Evolutionary conservation across 805 yeast species (phyloP), one percentile per base, ranked within the genome.

Genomic region (Ogataea nonfermentans): DNA sequence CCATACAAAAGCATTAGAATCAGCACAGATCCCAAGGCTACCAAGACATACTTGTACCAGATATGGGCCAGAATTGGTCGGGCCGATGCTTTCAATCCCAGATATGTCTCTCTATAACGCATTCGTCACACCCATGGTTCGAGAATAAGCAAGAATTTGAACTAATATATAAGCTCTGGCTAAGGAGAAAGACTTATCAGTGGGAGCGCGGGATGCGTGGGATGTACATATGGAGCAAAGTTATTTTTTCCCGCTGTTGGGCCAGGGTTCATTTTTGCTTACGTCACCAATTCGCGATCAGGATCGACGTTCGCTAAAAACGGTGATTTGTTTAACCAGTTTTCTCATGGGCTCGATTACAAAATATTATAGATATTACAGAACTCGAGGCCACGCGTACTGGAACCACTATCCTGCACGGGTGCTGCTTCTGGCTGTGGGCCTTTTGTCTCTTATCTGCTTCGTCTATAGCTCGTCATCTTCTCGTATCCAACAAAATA

Each of bases 1-100:
- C 81, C 84, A 46, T 79, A 81, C 16, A 80, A 59, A 5, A 72
- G 56, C 37, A 63, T 46, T 31, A 79, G 59, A 14, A 73, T 57
- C 2, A 73, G 32, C 9, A 77, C 40, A 14, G 73, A 61, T 1
- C 84, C 83, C 6, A 68, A 35, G 0, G 81, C 76, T 2, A 77
- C 66, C 9, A 72, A 47, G 9, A 74, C 46, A 53, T 72, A 77
- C 13, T 73, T 66, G 33, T 68, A 63, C 11, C 72, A 42, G 1
- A 74, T 36, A 43, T 70, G 73, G 3, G 36, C 38, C n/a, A 43
- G 14, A 6, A 51, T 28, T 2, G 52, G 51, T 24, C 40, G 32
- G 3, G 40, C 13, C 7, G 40, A 14, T n/a, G 28, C 28, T 13
- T 13, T 11, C 3, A 37, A n/a, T 17, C 40, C 40, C 8, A 15